phyloP scores from a whole-genome alignment of 2,329 filamentous ascomycete species.

The Claviceps cyperi region DNA sequence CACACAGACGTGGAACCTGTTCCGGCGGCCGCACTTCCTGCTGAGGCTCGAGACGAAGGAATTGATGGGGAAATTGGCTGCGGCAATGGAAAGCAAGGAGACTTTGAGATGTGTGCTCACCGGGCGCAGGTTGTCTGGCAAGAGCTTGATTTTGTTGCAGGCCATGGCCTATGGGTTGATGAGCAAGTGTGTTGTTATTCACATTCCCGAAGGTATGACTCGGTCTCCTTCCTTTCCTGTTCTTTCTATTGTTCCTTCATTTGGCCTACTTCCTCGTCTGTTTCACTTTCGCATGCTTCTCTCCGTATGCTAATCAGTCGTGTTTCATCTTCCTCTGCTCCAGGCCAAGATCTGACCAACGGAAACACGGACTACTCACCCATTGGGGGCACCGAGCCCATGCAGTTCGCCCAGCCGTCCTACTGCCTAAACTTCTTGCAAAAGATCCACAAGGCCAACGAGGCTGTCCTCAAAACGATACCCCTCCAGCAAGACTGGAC shows the following conservation, averaged over 20 bases:
- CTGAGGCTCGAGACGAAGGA: constrained; percentile 66
- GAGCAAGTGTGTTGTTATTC: constrained; percentile 78
- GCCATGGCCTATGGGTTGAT: constrained; percentile 67
- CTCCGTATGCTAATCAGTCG: neutral
- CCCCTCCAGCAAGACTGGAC: constrained; percentile 30
- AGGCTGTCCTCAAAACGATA: constrained; percentile 40
- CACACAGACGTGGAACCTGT: constrained; percentile 77
- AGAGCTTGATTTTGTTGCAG: constrained; percentile 76
- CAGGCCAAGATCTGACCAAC: constrained; percentile 64
- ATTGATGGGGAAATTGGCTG: constrained; percentile 48
- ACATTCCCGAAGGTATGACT: constrained; percentile 69
- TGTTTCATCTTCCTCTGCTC: neutral
- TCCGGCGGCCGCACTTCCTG: constrained; percentile 66
- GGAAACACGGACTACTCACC: constrained; percentile 69
- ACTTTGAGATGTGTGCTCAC: constrained; percentile 52
- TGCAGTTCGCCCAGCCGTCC: constrained; percentile 61
- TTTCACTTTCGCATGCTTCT: no score
- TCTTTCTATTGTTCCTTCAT: neutral
- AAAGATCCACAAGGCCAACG: constrained; percentile 60
- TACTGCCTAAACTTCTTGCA: constrained; percentile 64
- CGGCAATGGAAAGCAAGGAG: constrained; percentile 35
- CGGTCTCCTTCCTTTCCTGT: neutral
- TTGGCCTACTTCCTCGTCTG: neutral
- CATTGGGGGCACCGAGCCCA: constrained; percentile 41
- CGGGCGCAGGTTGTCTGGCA: constrained; percentile 64